Conservation (phyloP, 208 protist genomes). For the Acanthamoeba sp. region DNA sequence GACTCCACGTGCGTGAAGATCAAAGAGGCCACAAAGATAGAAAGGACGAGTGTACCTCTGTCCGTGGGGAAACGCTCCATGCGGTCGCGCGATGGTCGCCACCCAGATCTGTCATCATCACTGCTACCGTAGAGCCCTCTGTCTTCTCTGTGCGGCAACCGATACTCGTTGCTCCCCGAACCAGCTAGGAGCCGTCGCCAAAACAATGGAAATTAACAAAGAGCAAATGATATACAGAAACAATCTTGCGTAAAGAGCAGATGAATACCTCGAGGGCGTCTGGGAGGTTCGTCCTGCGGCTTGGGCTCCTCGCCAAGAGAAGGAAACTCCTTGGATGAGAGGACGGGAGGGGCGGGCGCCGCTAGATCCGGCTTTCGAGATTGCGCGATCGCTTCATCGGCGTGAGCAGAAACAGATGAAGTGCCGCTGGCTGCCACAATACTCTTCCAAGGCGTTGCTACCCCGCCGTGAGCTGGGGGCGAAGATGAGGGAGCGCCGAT, state of each 20-base stretch:
- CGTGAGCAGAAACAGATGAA: background rate
- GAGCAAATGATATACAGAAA: background rate
- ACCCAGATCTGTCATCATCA: background rate
- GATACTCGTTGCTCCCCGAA: background rate
- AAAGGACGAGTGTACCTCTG: background rate
- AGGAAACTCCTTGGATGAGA: slow-evolving; percentile 24
- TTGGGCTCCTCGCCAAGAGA: slow-evolving; percentile 40
- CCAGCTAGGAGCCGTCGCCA: background rate
- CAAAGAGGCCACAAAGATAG: background rate
- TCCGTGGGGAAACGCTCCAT: background rate
- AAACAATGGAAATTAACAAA: background rate
- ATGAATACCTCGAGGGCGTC: background rate
- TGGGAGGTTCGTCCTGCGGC: background rate
- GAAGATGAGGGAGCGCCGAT: background rate
- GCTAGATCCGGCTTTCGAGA: background rate
- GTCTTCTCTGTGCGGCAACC: background rate
- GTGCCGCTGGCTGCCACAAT: background rate
- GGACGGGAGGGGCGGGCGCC: background rate
- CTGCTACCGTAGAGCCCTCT: background rate
- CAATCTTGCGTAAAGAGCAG: background rate
- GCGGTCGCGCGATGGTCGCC: slow-evolving; percentile 27
- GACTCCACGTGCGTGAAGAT: too few species aligned
- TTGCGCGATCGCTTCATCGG: background rate
- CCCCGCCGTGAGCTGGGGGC: background rate
- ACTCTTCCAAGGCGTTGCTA: slow-evolving; percentile 22